Evolutionary conservation across 208 protist species (phyloP).

Genomic region (Trypanosoma avium): DNA sequence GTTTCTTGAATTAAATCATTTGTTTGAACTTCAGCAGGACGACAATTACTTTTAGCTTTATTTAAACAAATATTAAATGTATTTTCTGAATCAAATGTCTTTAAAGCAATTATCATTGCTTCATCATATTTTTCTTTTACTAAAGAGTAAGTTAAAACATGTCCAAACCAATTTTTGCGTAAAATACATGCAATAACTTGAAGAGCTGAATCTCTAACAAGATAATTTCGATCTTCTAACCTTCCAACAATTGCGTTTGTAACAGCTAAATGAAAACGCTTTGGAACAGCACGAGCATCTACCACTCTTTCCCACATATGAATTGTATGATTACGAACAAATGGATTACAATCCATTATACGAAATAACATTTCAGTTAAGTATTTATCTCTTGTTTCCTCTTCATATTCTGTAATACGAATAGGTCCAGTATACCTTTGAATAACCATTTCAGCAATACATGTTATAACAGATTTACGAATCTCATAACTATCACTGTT

Average conservation of each 20-base stretch:
- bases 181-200: constrained; percentile 60
- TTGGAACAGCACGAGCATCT: constrained; percentile 72
- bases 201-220: constrained; percentile 85
- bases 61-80: constrained; percentile 25
- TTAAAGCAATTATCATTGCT: constrained; percentile 24
- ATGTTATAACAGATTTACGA: constrained; percentile 81
- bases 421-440: constrained; percentile 73
- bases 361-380: constrained; percentile 84
- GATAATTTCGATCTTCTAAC: constrained; percentile 83
- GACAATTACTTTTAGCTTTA: constrained; percentile 25
- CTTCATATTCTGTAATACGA: constrained; percentile 40
- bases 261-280: constrained; percentile 68
- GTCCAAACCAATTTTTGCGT: constrained; percentile 85
- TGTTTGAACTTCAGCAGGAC: constrained; percentile 32
- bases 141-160: constrained; percentile 61
- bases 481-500: constrained; percentile 88
- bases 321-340: constrained; percentile 83
- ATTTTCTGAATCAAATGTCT: constrained; percentile 33
- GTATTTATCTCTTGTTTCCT: constrained; percentile 52
- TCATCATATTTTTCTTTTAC: constrained; percentile 58
- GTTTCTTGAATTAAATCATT: constrained; percentile 29
- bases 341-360: constrained; percentile 85
- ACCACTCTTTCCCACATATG: constrained; percentile 78
- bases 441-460: constrained; percentile 79
- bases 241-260: constrained; percentile 67